Conservation (phyloP, 2,329 filamentous ascomycete species). For the Paracoccidioides brasiliensis region DNA sequence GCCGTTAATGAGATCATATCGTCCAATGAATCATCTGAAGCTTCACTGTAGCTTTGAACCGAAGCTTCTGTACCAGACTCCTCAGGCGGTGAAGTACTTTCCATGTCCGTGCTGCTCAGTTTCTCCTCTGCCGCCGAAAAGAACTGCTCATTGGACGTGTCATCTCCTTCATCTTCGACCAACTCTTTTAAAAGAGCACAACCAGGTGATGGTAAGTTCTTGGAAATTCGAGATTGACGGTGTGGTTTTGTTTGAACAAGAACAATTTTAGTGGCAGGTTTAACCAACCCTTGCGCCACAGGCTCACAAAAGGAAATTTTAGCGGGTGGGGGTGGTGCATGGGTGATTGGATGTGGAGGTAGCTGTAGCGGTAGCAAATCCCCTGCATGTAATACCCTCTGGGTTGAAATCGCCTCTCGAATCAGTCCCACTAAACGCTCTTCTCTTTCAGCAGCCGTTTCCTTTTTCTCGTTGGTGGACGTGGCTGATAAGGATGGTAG, state of each 20-base stretch:
- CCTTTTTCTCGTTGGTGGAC: slow-evolving; percentile 22
- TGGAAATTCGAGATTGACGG: slow-evolving; percentile 8
- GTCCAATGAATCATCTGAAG: slow-evolving; percentile 84
- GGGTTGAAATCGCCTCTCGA: slow-evolving; percentile 57
- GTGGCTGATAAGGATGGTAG: slow-evolving; percentile 7
- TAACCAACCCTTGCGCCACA: slow-evolving; percentile 72
- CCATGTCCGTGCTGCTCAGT: slow-evolving; percentile 36
- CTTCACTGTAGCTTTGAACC: slow-evolving; percentile 48
- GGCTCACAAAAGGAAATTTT: slow-evolving; percentile 90
- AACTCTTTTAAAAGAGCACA: slow-evolving; percentile 47
- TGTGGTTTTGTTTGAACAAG: slow-evolving; percentile 44
- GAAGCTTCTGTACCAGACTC: slow-evolving; percentile 47
- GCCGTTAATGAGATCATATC: slow-evolving; percentile 84
- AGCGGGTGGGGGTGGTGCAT: slow-evolving; percentile 69
- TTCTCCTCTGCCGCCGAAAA: slow-evolving; percentile 82
- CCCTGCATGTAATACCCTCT: slow-evolving; percentile 69
- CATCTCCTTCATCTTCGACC: slow-evolving; percentile 52
- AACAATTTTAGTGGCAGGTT: slow-evolving; percentile 69
- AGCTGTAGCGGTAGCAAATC: slow-evolving; percentile 69
- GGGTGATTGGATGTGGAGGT: slow-evolving; percentile 71
- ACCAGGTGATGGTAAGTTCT: slow-evolving; percentile 32
- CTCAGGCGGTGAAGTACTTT: slow-evolving; percentile 43
- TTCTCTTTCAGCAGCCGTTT: slow-evolving; percentile 32
- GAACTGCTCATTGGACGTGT: slow-evolving; percentile 81
- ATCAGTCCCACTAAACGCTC: slow-evolving; percentile 53